phyloP scores from a whole-genome alignment of 345 rosid genomes.

The Cardamine chenopodiifolia region DNA sequence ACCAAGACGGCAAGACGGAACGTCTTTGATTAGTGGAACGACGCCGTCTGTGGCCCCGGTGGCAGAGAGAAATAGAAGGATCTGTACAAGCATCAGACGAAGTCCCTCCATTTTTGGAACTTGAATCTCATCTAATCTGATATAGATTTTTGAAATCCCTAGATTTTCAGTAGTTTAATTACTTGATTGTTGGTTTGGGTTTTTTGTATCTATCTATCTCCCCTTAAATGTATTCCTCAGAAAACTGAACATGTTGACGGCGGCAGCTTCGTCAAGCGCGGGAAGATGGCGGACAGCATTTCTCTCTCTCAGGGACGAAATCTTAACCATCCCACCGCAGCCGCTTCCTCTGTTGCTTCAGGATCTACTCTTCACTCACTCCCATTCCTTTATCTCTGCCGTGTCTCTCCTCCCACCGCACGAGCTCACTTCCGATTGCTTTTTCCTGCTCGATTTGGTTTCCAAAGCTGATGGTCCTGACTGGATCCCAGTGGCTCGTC shows the following conservation, averaged over 20 bases:
- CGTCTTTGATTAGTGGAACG: neutral
- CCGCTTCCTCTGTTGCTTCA: conserved; percentile 58
- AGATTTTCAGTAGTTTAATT: neutral
- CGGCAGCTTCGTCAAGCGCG: conserved; percentile 48
- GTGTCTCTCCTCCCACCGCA: conserved; percentile 70
- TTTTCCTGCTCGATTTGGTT: conserved; percentile 70
- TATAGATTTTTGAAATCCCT: neutral
- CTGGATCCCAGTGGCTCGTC: conserved; percentile 45
- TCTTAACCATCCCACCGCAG: conserved; percentile 54
- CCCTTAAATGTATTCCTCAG: neutral
- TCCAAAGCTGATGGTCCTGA: conserved; percentile 48
- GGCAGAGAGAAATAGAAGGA: conserved; percentile 1
- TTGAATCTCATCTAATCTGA: conserved; percentile 11
- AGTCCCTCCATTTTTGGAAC: conserved; percentile 25
- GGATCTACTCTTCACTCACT: conserved; percentile 66
- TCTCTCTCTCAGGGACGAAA: conserved; percentile 81
- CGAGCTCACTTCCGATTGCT: conserved; percentile 76
- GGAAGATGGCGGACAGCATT: conserved; percentile 81
- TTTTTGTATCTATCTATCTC: neutral
- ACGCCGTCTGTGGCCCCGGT: conserved; percentile 25
- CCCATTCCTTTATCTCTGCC: conserved; percentile 56
- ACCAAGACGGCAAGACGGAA: neutral
- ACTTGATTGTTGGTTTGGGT: neutral
- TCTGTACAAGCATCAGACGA: conserved; percentile 35
- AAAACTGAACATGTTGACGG: conserved; percentile 20